Base-by-base conservation (phyloP, 1,284 basidiomycete genomes). In the Ganoderma boninense region DNA sequence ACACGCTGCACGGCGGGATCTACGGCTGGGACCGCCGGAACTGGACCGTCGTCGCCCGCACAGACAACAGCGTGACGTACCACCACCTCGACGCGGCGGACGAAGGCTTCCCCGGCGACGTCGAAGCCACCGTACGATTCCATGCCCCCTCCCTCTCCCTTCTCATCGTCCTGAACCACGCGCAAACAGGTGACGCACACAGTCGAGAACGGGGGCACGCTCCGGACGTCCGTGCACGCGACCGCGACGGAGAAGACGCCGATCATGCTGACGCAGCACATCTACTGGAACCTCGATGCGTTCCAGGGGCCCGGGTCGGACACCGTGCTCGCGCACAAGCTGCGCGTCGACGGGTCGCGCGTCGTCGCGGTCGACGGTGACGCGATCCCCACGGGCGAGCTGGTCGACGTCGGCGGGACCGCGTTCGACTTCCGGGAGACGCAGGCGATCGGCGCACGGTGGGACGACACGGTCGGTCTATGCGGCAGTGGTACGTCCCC, bases 271-370 rank as follows among this genome's bases (percentile, higher is more conserved):
- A 89, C 87, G 2, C 86, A 85, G 75, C 88, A 86, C 77, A 83
- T 84, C 62, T 90, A 85, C 77, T 89, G 87, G 85, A 89, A 90
- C 73, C 80, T 90, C 23, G 87, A 89, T 71, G 87, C 85, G 4
- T 89, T 87, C 79, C 82, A 86, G 73, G 80, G 82, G n/a, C 81
- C 80, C 57, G 80, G 85, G 43, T 38, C 38, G 38, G 38, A 38
- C 2, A 79, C 84, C 69, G 83, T 87, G 29, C 81, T 88, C 11
- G 77, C 78, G 3, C 86, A 89, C 74, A 78, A 82, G 54, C 79
- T 88, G 7, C 81, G 81, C 65, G 76, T 87, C 46, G 82, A 84
- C 65, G 77, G 81, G 4, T 84, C 83, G 10, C 80, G 81, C 13
- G 82, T 86, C 23, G 83, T 89, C 40, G 83, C 80, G 10, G 79